Evolutionary conservation across 163 green algal species (phyloP).

Genomic region (Picocystis sp.): DNA sequence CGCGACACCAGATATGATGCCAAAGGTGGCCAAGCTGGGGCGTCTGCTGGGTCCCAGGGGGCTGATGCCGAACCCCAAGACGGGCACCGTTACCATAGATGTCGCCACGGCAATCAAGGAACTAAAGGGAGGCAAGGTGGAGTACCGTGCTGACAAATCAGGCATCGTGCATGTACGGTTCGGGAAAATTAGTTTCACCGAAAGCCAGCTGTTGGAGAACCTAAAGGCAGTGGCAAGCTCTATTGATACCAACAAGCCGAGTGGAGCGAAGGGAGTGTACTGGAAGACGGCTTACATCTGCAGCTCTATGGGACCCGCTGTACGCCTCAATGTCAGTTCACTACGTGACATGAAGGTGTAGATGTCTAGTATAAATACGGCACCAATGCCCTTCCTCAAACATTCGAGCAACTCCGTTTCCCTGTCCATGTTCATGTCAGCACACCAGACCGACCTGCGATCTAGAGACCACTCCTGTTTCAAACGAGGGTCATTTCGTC

Average conservation of each 20-base stretch:
- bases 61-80: constrained; percentile 99
- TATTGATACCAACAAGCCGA: constrained; percentile 81
- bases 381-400: too few relatives aligned
- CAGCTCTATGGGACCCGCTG: constrained; percentile 84
- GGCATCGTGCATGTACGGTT: constrained; percentile 94
- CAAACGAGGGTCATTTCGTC: too few relatives aligned
- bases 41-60: constrained; percentile 79
- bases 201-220: constrained; percentile 75
- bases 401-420: too few relatives aligned
- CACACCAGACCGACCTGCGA: too few relatives aligned
- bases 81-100: constrained; percentile 86
- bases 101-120: constrained; percentile 76
- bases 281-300: constrained; percentile 88
- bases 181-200: constrained; percentile 75
- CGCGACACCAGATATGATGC: constrained; percentile 98
- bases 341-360: constrained; percentile 32
- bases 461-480: too few relatives aligned
- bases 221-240: constrained; percentile 82
- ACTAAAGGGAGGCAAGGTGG: constrained; percentile 97
- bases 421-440: too few relatives aligned
- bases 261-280: constrained; percentile 85
- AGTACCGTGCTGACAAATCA: constrained; percentile 94
- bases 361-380: too few relatives aligned
- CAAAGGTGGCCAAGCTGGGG: constrained; percentile 93
- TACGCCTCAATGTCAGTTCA: constrained; percentile 48